Base-by-base conservation (phyloP, 495 filamentous ascomycete species). In the Aspergillus haitiensis region DNA sequence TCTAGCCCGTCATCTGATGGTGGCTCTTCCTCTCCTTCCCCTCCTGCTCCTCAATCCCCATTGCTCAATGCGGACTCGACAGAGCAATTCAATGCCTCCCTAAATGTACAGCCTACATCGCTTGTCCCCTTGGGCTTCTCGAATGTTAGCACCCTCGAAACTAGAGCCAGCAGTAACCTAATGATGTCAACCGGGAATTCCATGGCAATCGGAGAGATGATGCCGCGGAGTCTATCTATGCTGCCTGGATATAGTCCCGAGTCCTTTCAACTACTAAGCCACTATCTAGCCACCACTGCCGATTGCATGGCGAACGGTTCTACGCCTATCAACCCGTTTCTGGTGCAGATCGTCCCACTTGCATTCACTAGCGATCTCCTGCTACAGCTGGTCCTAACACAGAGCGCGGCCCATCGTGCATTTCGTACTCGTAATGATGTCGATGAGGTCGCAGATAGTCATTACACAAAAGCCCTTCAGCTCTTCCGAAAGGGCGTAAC, bases 281-380 rank as follows among this genome's bases (percentile, higher is more conserved):
- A 75, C 53, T 75, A 75, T 51, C 58, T 75, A 9, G 65, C 66
- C 15, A 75, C 67, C 0, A 75, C 72, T 11, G 72, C 72, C 12
- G 72, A 75, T 13, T 70, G 68, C 32, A 75, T 75, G 72, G 72
- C 72, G 36, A 75, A 75, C 51, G 71, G 71, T 6, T 71, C 72
- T 7, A 75, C 72, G 0, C 72, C 72, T 1, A 55, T 75, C 56
- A 75, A 75, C 37, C 72, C 71, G 0, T 75, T 75, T 44, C 45
- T 75, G 8, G 72, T 75, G 4, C 72, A 75, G 45, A 72, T 75
- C 51, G 71, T 75, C 1, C 72, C 72, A 3, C 60, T 75, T 5
- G 72, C 72, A 16, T 75, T 75, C 36, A 71, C 65, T n/a, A 75
- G 72, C 37, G 70, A 75, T 16, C 60, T 75, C 1, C 58, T 75